A percentile compares a stretch with the other conserved stretches of the same genome.
Evolutionary conservation across 202 grass and related monocot genomes (phyloP).

Genomic region (Elaeis oleifera): DNA sequence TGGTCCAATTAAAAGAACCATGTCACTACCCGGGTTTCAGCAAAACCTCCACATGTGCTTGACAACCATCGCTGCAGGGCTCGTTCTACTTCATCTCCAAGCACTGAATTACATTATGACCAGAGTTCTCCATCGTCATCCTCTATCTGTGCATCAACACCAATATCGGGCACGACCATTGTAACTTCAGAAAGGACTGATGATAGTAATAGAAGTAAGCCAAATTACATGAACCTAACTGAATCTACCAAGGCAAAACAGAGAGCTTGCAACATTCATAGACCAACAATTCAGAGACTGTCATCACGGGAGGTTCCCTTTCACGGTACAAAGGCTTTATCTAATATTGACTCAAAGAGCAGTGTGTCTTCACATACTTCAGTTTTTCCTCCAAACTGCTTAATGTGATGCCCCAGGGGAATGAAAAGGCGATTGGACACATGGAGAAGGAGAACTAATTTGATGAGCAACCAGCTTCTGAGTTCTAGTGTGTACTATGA

Average conservation of each 20-base stretch:
- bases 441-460: not conserved
- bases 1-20: conserved; percentile 72
- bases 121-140: conserved; percentile 79
- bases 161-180: conserved; percentile 47
- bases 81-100: conserved; percentile 55
- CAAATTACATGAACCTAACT: conserved; percentile 85
- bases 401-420: not conserved
- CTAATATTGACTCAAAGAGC: conserved; percentile 32
- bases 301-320: conserved; percentile 12
- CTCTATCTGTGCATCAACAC: conserved; percentile 62
- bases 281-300: conserved; percentile 17
- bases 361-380: conserved; percentile 11
- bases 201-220: conserved; percentile 31
- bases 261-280: conserved; percentile 34
- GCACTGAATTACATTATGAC: conserved; percentile 71
- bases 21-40: conserved; percentile 52
- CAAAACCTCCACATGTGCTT: conserved; percentile 29
- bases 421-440: conserved; percentile 16
- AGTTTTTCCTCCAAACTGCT: not conserved
- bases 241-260: conserved; percentile 81
- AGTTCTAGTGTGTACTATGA: conserved; percentile 22
- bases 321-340: conserved; percentile 29
- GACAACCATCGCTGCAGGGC: conserved; percentile 43
- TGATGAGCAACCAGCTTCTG: conserved; percentile 21
- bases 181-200: conserved; percentile 44